Base-by-base conservation (phyloP, 495 filamentous ascomycete species). In the Parachaetomium inaequale region DNA sequence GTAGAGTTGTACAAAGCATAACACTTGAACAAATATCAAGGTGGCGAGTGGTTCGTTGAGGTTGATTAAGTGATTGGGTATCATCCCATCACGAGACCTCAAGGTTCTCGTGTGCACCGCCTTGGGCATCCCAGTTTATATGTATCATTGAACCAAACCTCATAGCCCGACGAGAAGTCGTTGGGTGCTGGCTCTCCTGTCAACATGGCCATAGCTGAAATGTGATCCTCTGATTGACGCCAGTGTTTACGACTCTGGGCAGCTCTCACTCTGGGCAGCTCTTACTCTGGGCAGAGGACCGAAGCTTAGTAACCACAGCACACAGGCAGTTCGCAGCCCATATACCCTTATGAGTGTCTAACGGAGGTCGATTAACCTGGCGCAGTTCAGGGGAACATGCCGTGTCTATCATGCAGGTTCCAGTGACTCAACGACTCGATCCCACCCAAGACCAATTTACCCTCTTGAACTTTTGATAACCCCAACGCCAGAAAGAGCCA, bases 351-450 rank as follows among this genome's bases (percentile, higher is more conserved):
- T 6, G 42, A 23, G 14, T 11, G 42, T 11, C 15, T n/a, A 19
- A 11, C 19, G 42, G 42, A 46, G 19, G 23, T 49, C 23, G 10
- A 49, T 26, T 26, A 26, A 52, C 7, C 14, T 21, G 3, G 52
- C 43, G 14, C 3, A 28, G 31, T 15, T 42, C 15, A 28, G 12
- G 56, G 31, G 7, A 46, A 52, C n/a, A 52, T 51, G 12, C 23
- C 32, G 14, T 19, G 46, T 61, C 58, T 54, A 55, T 54, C 58
- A 55, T 43, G 49, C 49, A 43, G 32, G 7, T 34, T 46, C 49
- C 19, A n/a, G 40, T 19, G 38, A 17, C 38, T 43, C n/a, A 25
- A 25, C 28, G 1, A 32, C 19, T 29, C 43, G 32, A 53, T 31
- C 10, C 7, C 31, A 56, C n/a, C 49, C n/a, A 11, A 25, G 21